Base-by-base conservation (phyloP, 345 rosid species). In the Mercurialis annua region DNA sequence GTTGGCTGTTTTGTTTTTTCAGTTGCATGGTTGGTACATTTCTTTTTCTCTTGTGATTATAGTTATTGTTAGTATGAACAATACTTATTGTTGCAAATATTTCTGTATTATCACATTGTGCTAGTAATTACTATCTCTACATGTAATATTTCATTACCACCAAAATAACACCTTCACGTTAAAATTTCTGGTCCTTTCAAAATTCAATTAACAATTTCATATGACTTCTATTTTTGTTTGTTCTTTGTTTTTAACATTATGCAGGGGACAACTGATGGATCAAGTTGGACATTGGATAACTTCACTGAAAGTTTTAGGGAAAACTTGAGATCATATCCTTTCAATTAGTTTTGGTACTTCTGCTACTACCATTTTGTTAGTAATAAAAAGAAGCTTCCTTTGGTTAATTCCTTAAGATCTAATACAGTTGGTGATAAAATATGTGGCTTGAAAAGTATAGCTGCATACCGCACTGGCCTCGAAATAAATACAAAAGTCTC, bases 391-490 rank as follows among this genome's bases (percentile, higher is more conserved):
- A n/a, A n/a, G 44, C 46, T n/a, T 26, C 47, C 65, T 75, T 62
- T 38, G 38, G 61, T 70, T 72, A 77, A 53, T 68, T 78, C 85
- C 92, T 85, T 89, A 87, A 34, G 71, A 47, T 75, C 10, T 29
- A 30, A 66, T 72, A 94, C 91, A 70, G 82, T 80, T 75, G 84
- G 84, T 66, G 58, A 69, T 70, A 70, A 86, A 73, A 78, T 91
- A 70, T 76, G 83, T 81, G 88, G 90, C 67, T 78, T 94, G 59
- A 94, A 91, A 81, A 87, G 90, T 69, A 79, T 91, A 60, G 99
- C 96, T 67, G 99, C 99, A 53, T 94, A 91, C 69, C 96, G 96
- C 44, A 84, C 90, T 67, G 96, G 99, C 64, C 77, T 94, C 77
- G 89, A 86, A 52, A 91, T 94, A 65, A 76, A 90, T 63, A 73